phyloP scores from a whole-genome alignment of 352 stramenopile species.

The Phytopythium helicoides region DNA sequence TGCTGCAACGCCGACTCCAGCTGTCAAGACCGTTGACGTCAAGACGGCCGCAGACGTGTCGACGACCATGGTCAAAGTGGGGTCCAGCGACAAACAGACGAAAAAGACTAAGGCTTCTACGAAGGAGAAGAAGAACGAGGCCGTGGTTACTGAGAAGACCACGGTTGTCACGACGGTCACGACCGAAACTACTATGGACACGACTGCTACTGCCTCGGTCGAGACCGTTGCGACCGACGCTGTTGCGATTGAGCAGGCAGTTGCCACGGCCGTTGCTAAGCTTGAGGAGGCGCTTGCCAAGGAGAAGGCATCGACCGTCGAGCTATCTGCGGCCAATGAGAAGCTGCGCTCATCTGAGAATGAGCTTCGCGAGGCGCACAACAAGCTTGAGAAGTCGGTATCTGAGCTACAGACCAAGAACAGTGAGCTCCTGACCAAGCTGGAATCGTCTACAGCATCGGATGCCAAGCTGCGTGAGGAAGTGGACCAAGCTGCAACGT shows the following conservation, averaged over 20 bases:
- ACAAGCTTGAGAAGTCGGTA: constrained; percentile 21
- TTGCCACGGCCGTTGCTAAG: constrained; percentile 9
- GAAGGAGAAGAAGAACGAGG: constrained; percentile 13
- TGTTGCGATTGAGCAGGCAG: constrained; percentile 7
- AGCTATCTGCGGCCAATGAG: constrained; percentile 17
- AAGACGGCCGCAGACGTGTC: constrained; percentile 1
- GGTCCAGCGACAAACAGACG: background rate
- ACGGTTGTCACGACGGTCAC: constrained; percentile 5
- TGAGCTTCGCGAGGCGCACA: constrained; percentile 16
- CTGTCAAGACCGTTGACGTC: background rate
- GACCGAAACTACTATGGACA: constrained; percentile 17
- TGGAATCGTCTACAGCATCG: constrained; percentile 9
- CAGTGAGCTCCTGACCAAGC: constrained; percentile 9
- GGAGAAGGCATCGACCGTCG: constrained; percentile 12
- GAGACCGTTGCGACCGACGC: constrained; percentile 9
- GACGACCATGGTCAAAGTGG: background rate
- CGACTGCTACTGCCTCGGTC: constrained; percentile 4
- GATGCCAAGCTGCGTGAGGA: constrained; percentile 13
- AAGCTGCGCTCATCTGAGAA: constrained; percentile 17
- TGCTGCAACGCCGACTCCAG: too few relatives aligned
- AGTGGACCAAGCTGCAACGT: constrained; percentile 25
- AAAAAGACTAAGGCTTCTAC: constrained; percentile 12
- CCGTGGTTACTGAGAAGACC: constrained; percentile 6
- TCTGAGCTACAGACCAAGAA: constrained; percentile 13
- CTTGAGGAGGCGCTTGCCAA: constrained; percentile 19